A percentile compares a stretch with the other conserved stretches of the same genome.
phyloP scores from a whole-genome alignment of 1,284 basidiomycete genomes.

The Rhizopogon hawkerae region DNA sequence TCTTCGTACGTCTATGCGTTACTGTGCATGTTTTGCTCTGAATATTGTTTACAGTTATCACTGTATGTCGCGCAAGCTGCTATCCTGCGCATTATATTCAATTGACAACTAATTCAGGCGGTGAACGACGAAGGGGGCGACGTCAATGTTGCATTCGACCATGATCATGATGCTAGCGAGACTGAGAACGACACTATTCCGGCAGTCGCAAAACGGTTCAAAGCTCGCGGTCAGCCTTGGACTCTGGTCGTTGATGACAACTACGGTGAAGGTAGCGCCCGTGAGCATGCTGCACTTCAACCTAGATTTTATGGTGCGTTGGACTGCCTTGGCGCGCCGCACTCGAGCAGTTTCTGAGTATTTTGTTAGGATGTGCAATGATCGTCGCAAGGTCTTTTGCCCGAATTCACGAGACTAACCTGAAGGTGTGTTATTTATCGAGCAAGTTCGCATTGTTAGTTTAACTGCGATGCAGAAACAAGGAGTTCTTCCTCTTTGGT shows the following conservation, averaged over 20 bases:
- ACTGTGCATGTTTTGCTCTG: slow-evolving; percentile 2
- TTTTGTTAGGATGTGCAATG: slow-evolving; percentile 61
- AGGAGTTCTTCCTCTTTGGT: slow-evolving; percentile 88
- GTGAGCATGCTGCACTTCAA: slow-evolving; percentile 96
- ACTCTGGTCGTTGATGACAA: slow-evolving; percentile 93
- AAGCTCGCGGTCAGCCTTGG: slow-evolving; percentile 80
- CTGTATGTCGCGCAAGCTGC: slow-evolving; percentile 24
- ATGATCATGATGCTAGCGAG: slow-evolving; percentile 39
- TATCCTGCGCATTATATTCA: background rate
- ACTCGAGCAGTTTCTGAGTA: slow-evolving; percentile 1
- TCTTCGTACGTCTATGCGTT: slow-evolving; percentile 50
- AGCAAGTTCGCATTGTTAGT: background rate
- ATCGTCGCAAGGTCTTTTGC: slow-evolving; percentile 92
- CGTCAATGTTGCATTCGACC: slow-evolving; percentile 84
- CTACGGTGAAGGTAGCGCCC: slow-evolving; percentile 96
- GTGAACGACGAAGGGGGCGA: slow-evolving; percentile 89
- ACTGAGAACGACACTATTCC: slow-evolving; percentile 76
- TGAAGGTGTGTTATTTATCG: slow-evolving; percentile 56
- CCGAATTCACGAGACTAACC: slow-evolving; percentile 96
- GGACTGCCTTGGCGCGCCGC: background rate
- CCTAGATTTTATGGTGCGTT: slow-evolving; percentile 85
- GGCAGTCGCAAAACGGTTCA: slow-evolving; percentile 80
- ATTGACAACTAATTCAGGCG: slow-evolving; percentile 38
- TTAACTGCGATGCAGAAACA: slow-evolving; percentile 63
- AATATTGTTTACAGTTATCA: slow-evolving; percentile 51